Base-by-base conservation (phyloP, 345 rosid genomes). In the Salix arbutifolia region DNA sequence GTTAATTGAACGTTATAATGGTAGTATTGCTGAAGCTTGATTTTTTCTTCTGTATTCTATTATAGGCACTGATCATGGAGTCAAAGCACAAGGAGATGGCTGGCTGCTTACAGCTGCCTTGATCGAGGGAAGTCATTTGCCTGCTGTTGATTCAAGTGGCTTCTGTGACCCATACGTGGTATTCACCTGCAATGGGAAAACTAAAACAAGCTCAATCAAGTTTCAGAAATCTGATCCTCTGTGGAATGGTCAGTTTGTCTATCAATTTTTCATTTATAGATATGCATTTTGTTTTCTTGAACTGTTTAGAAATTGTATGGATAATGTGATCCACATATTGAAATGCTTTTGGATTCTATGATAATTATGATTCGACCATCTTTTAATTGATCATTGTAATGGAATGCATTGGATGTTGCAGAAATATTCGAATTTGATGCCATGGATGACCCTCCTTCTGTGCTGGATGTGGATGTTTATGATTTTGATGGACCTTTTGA, bases 361-460 rank as follows among this genome's bases (percentile, higher is more conserved):
- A 26, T 64, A 17, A 72, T 68, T 31, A 72, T 74, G 35, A 44
- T 81, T 28, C 42, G 68, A 13, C 65, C 56, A 58, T 73, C 13
- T 14, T 80, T 64, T 71, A 25, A 76, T 48, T 33, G 26, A 21
- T 82, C 42, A 56, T 70, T 42, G 14, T 71, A 18, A 76, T 77
- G 73, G 66, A 62, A 69, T 69, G 44, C 74, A 1, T 56, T 83
- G 78, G 33, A 78, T 50, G 72, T 76, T 84, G 89, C 93, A 96
- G 99, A 96, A 90, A 96, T 96, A 80, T 93, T 93, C 84, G 98
- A 96, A 81, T 96, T 93, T 73, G 94, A 96, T 86, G 98, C 99
- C 10, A 96, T 91, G 98, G 91, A 90, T 23, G 99, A 93, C 62
- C 99, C 98, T 81, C 99, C 99, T 74, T 96, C 99, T 40, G 87